Conservation (phyloP, 2,329 filamentous ascomycete species). For the Aquanectria penicillioides region DNA sequence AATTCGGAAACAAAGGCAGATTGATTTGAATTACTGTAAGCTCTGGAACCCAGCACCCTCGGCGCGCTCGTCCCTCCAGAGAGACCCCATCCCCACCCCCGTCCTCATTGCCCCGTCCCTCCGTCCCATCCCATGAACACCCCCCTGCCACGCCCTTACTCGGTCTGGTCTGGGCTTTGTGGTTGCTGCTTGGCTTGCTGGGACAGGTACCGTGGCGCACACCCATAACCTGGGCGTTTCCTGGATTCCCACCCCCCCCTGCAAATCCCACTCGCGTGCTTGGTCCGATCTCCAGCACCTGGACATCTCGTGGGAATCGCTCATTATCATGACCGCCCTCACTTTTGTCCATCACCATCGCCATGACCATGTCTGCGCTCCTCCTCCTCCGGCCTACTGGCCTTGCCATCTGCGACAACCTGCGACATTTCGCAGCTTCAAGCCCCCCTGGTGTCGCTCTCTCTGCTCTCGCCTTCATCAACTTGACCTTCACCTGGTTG, state of each 20-base stretch:
- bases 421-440: neutral
- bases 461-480: neutral
- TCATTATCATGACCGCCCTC: constrained; percentile 5
- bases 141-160: neutral
- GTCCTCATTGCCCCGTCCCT: too few relatives aligned
- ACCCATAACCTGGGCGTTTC: neutral
- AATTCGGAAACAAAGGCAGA: too few relatives aligned
- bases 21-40: too few relatives aligned
- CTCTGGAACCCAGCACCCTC: too few relatives aligned
- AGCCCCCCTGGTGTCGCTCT: neutral
- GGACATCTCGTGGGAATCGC: constrained; percentile 38
- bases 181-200: neutral
- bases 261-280: constrained; percentile 31
- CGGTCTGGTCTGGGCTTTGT: neutral
- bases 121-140: constrained; percentile 4
- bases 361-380: constrained; percentile 2
- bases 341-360: neutral
- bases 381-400: neutral
- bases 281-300: constrained; percentile 40
- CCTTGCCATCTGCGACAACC: neutral
- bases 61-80: too few relatives aligned
- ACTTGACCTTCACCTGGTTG: too few relatives aligned
- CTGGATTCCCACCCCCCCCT: constrained; percentile 24
- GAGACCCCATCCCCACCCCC: too few relatives aligned
- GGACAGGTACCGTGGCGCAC: constrained; percentile 14